A percentile compares a stretch with the other conserved stretches of the same genome.
phyloP scores from a whole-genome alignment of 1,139 yeast genomes.

The Suhomyces bribrorum region DNA sequence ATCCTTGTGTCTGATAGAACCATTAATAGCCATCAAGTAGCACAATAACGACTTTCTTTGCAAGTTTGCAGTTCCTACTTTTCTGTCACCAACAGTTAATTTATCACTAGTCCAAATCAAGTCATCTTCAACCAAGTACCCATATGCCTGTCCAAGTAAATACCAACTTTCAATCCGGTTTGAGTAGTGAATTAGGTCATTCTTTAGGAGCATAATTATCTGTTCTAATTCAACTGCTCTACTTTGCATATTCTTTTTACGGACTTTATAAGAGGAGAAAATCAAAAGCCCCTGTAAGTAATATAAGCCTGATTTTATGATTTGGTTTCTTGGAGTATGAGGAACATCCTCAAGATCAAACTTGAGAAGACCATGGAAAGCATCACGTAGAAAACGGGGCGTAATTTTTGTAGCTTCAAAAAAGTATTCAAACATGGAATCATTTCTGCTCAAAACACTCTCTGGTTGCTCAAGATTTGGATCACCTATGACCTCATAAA shows the following conservation, averaged over 20 bases:
- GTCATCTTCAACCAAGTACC: constrained; percentile 82
- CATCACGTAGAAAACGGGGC: constrained; percentile 50
- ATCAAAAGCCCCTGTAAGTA: constrained; percentile 72
- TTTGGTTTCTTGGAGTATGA: constrained; percentile 11
- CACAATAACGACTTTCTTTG: constrained; percentile 75
- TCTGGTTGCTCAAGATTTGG: constrained; percentile 48
- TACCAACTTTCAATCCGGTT: constrained; percentile 84
- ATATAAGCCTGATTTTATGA: constrained; percentile 58
- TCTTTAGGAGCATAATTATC: constrained; percentile 63
- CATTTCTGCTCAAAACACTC: constrained; percentile 42
- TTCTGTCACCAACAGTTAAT: constrained; percentile 63
- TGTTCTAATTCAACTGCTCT: constrained; percentile 78
- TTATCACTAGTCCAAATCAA: constrained; percentile 90
- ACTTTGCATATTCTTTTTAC: constrained; percentile 78
- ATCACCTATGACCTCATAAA: constrained; percentile 73
- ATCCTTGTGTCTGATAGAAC: constrained; percentile 28
- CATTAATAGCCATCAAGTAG: constrained; percentile 74
- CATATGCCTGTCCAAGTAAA: constrained; percentile 77
- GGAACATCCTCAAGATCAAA: constrained; percentile 33
- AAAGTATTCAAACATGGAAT: constrained; percentile 48
- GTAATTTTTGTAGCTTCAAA: constrained; percentile 52
- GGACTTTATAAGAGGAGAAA: constrained; percentile 60
- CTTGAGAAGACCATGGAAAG: constrained; percentile 56
- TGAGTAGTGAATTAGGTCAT: constrained; percentile 68
- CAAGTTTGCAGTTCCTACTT: constrained; percentile 57